phyloP scores from a whole-genome alignment of 305 asterid genomes.

The Caryopteris hybrid region DNA sequence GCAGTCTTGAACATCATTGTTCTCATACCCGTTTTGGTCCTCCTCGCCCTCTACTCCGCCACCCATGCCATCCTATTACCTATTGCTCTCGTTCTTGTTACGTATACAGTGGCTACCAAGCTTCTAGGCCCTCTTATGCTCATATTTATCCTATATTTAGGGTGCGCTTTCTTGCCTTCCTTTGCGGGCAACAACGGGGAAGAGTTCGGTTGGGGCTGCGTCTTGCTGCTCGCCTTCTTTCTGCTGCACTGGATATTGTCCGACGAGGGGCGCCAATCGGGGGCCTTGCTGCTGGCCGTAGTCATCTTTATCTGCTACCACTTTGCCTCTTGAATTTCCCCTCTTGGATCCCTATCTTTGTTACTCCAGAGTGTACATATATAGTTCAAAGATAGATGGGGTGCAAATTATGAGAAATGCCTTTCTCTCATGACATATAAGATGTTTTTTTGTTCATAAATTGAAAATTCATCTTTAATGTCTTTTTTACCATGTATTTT shows the following conservation, averaged over 20 bases:
- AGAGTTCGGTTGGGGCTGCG: constrained; percentile 37
- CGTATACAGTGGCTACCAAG: constrained; percentile 41
- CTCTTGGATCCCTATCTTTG: not conserved
- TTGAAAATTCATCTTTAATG: no score
- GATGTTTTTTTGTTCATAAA: no score
- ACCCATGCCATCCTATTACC: constrained; percentile 38
- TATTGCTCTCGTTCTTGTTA: constrained; percentile 33
- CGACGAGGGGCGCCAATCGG: constrained; percentile 31
- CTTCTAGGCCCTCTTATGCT: constrained; percentile 59
- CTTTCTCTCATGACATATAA: no score
- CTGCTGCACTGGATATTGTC: constrained; percentile 32
- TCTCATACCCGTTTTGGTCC: constrained; percentile 35
- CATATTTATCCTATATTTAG: constrained; percentile 31
- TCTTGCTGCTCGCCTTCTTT: constrained; percentile 25
- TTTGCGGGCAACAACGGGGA: constrained; percentile 31
- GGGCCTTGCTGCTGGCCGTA: constrained; percentile 26
- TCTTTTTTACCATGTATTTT: no score
- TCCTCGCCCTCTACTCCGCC: constrained; percentile 33
- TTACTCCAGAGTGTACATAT: no score
- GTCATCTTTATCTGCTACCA: constrained; percentile 22
- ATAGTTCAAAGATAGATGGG: no score
- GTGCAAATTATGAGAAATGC: no score
- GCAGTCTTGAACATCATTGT: constrained; percentile 31
- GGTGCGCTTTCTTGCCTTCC: constrained; percentile 24
- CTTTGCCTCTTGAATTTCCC: constrained; percentile 8